Evolutionary conservation across 345 rosid genomes (phyloP).

Genomic region (Chamaenerion angustifolium): DNA sequence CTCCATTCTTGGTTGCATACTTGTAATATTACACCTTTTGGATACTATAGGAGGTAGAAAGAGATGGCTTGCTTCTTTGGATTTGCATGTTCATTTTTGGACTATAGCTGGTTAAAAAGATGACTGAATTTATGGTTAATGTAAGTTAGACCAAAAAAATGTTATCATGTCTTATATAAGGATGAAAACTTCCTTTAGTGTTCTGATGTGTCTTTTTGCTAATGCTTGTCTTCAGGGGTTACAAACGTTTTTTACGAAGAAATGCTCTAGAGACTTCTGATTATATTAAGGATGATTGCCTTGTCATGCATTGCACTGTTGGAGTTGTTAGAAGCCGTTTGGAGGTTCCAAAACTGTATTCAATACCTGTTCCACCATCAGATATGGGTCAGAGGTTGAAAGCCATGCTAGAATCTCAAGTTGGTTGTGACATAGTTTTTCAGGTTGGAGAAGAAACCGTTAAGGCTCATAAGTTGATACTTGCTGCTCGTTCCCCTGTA

Average conservation of each 20-base stretch:
- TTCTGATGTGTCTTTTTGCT: neutral
- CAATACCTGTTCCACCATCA: slow-evolving; percentile 47
- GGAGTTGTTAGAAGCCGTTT: slow-evolving; percentile 75
- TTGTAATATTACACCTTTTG: too few species aligned
- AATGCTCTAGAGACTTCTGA: slow-evolving; percentile 65
- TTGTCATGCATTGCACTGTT: slow-evolving; percentile 73
- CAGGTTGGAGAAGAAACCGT: slow-evolving; percentile 65
- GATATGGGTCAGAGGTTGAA: slow-evolving; percentile 66
- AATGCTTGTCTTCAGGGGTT: slow-evolving; percentile 55
- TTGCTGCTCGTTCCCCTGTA: slow-evolving; percentile 89
- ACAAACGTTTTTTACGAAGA: slow-evolving; percentile 74
- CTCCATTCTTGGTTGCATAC: too few species aligned
- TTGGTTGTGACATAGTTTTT: slow-evolving; percentile 63
- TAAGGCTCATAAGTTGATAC: slow-evolving; percentile 78
- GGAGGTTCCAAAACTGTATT: slow-evolving; percentile 56
- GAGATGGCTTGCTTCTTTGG: too few species aligned
- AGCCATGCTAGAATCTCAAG: slow-evolving; percentile 57
- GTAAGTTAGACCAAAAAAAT: too few species aligned
- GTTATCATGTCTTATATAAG: too few species aligned
- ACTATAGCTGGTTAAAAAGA: too few species aligned
- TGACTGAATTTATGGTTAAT: too few species aligned
- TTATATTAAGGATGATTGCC: slow-evolving; percentile 69
- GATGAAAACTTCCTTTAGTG: neutral
- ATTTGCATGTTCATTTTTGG: too few species aligned
- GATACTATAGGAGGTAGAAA: too few species aligned